Base-by-base conservation (phyloP, 345 rosid genomes). In the Eucalyptus cloeziana region DNA sequence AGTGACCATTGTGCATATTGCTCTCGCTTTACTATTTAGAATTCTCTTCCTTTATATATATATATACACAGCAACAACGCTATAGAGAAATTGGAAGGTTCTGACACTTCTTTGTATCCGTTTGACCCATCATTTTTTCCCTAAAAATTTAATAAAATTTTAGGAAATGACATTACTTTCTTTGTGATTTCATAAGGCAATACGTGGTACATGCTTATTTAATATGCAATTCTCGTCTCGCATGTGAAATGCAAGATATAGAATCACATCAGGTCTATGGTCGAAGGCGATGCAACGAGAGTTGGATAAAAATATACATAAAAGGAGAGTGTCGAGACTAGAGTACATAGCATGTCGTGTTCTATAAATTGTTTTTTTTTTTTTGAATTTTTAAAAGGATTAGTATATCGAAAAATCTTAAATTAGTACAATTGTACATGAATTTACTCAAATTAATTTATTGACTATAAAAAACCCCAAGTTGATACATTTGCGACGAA, bases 401-500 rank as follows among this genome's bases (percentile, higher is more conserved):
- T 17, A 19, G 7, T 52, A 52, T 52, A 52, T 3, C 24, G 2
- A 19, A 52, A 52, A 52, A 52, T 52, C 25, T 52, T 52, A 8
- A 21, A 52, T 52, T 52, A 8, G 25, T 21, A 52, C 5, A 52
- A 52, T 52, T 52, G 5, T 52, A 52, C 17, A 52, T 0, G 2
- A 21, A 52, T 21, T 8, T 52, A 52, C 5, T 21, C 58, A 52
- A 52, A 52, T 8, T 52, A 21, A 19, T 19, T 52, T 52, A 19
- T 52, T 52, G 2, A 52, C 25, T 52, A 21, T 52, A 21, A 52
- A 7, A 52, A 52, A 52, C 1, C 3, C 2, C 2, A 52, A 21
- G 25, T 52, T 21, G 2, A 0, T 52, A 52, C 10, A 19, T 52
- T 52, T 52, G 10, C 0, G 6, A 49, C 6, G 1, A 7, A 52